Evolutionary conservation across 2,329 filamentous ascomycete species (phyloP), one percentile per base, ranked within the genome.

Genomic region (Orbilia oligospora): DNA sequence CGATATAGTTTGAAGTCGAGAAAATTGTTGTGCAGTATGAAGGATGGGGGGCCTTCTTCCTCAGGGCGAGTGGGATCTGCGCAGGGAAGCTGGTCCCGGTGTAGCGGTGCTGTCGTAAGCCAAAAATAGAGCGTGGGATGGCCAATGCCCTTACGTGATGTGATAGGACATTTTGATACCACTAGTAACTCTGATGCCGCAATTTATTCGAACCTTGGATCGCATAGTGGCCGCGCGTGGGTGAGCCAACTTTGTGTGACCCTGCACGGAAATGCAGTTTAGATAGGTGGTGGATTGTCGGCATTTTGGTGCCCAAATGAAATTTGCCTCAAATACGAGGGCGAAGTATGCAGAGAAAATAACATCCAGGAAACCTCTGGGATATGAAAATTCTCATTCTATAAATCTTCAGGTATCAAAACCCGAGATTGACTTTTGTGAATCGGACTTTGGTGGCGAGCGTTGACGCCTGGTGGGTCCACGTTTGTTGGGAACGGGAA

Each of bases 401-500:
- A 27, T 55, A 12, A 44, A 53, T 33, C 56, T 14, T 51, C 9
- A 51, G 46, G 51, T 64, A 41, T 49, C 61, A 41, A 67, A 38
- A 30, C 38, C 41, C 14, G 33, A 24, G 18, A 24, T 75, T 30
- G 27, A 30, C 27, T 75, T 48, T 24, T 24, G 33, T 44, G 14
- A 18, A 30, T 64, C 48, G 63, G 64, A 75, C 20, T 27, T 69
- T 69, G 53, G 69, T 67, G 71, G 63, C 56, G 55, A 48, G 36
- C 20, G 71, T 71, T 77, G 66, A 71, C 63, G 22, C 48, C 18
- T 51, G 44, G 73, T 77, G 73, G 73, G 73, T 66, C 73, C 53
- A 36, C 65, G 65, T 76, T 77, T 71, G 73, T 77, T 77, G 73
- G 67, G 73, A 71, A 77, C 73, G 73, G 73, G 73, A 77, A 77